Conservation (phyloP, 2,329 filamentous ascomycete species). For the Biscogniauxia marginata region DNA sequence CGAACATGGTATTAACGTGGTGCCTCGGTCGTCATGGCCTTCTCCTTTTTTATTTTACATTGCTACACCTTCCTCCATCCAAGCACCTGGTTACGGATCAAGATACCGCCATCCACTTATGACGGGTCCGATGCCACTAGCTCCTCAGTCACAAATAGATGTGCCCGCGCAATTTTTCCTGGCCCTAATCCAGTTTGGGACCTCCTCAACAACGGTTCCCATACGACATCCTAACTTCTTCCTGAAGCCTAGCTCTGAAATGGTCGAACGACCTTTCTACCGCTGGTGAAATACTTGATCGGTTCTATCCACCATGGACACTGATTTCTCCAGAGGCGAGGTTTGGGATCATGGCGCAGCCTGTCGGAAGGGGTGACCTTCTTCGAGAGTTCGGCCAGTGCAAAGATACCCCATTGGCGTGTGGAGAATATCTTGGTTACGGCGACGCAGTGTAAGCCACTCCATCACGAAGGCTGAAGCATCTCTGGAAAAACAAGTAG, state of each 20-base stretch:
- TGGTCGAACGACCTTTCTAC: background rate
- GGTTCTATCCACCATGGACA: too few relatives aligned
- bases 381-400: constrained; percentile 36
- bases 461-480: constrained; percentile 51
- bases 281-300: too few relatives aligned
- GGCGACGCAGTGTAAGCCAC: constrained; percentile 54
- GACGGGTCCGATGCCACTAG: background rate
- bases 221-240: background rate
- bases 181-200: background rate
- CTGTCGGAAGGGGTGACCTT: background rate
- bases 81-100: too few relatives aligned
- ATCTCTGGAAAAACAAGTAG: constrained; percentile 23
- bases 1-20: too few relatives aligned
- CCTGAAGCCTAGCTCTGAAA: background rate
- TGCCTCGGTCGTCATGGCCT: too few relatives aligned
- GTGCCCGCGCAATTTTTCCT: too few relatives aligned
- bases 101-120: too few relatives aligned
- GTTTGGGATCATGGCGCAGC: background rate
- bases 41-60: too few relatives aligned
- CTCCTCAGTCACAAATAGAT: background rate
- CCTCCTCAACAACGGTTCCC: background rate
- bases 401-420: constrained; percentile 60
- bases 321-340: too few relatives aligned
- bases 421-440: constrained; percentile 55
- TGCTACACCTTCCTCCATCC: too few relatives aligned